Base-by-base conservation (phyloP, 2,329 filamentous ascomycete genomes). In the Davidsoniella australis region DNA sequence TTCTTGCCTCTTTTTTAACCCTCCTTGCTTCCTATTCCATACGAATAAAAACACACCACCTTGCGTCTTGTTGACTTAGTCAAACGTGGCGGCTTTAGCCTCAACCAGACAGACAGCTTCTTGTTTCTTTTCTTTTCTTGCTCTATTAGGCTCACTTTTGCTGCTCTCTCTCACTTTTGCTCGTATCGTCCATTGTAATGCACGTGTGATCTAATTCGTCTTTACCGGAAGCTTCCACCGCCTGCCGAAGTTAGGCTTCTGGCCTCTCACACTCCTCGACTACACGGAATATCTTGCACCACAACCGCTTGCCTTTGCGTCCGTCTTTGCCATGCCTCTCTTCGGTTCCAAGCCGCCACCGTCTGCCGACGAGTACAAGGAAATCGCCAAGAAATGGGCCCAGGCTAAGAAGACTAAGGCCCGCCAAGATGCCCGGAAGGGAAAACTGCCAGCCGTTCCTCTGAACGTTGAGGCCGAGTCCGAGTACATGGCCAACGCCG, bases 301-400 rank as follows among this genome's bases (percentile, higher is more conserved):
- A 33, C 26, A 12, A 33, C n/a, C 5, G 39, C 26, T 10, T 8
- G 26, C 26, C 26, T 33, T 33, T 17, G 26, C 33, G 12, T 41
- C 36, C 10, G 26, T 20, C 26, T 40, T 24, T 17, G 41, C 12
- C 23, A 52, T 46, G 41, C 42, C 46, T 6, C 14, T 24, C 5
- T 29, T 41, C 18, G 33, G 23, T 7, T 18, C 46, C 12, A 26
- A 16, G 16, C 7, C 42, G 12, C 39, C 17, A 36, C 37, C 42
- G 41, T 44, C 49, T 12, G 49, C 50, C 18, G 57, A 66, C 58
- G 71, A 76, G 38, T 73, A 73, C 63, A 63, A 72, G 56, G 61
- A 66, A 51, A 72, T 77, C 53, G 66, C 70, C 16, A 68, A 68
- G 38, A 66, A 75, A 59, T 76, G 68, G 62, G 71, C 67, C 24